Evolutionary conservation across 139 green algal species (phyloP), one percentile per base, ranked within the genome.

Genomic region (Pseudopediastrum boryanum): DNA sequence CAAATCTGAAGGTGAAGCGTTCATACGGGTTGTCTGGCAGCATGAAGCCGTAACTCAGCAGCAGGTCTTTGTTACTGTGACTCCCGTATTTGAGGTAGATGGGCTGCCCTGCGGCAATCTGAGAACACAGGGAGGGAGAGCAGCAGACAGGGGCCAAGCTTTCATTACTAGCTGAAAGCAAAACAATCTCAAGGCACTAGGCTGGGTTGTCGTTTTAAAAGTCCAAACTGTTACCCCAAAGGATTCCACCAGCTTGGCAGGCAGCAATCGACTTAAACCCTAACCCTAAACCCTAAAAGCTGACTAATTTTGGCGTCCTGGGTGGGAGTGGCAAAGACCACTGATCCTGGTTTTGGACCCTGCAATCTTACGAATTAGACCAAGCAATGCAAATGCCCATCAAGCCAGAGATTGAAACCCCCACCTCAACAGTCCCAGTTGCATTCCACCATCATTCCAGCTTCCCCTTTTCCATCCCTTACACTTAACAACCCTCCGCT

Each of bases 41-140:
- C 59, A 81, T 67, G 64, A 91, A 91, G 62, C 87, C 87, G 66
- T 89, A 91, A 50, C 46, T 77, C 36, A 91, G 79, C 52, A 91
- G 79, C 71, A 91, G 82, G 50, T 91, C 81, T 23, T 61, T 48
- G 69, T 89, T 89, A 67, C 82, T 62, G 39, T 91, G 85, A 2
- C 25, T 50, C 43, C 86, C 86, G 46, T 91, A 91, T 12, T 67
- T 81, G 27, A 87, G 65, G 33, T 74, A 56, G 1, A 91, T 58
- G 38, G 82, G 54, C 84, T 89, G 80, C 31, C 19, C 4, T 64
- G 68, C 16, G 9, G 62, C 31, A 70, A 27, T 27, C 62, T 9
- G 6, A 50, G 16, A 43, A 44, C 25, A 46, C 9, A 6, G 25
- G n/a, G 8, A 12, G 62, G 27, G 7, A 46, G 6, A 70, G 7